Evolutionary conservation across 176 grass and related monocot genomes (phyloP), one percentile per base, ranked within the genome.

Genomic region (Phoenix roebelenii): DNA sequence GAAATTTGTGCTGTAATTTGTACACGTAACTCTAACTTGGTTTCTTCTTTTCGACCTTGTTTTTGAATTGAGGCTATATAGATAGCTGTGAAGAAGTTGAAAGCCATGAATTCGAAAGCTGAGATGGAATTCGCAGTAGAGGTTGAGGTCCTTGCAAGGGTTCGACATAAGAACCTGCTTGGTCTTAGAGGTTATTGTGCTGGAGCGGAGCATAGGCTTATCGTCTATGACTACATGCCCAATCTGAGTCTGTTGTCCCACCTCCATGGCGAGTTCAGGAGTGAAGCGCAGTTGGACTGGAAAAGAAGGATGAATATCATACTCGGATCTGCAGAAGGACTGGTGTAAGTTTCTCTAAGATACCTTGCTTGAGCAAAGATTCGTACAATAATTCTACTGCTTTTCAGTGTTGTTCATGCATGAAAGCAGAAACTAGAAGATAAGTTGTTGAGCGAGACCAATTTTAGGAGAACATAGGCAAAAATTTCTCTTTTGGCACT

Each of bases 81-180:
- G 85, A 84, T 89, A 44, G 85, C 85, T 1, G 81, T 84, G 74
- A 89, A 89, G 85, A 74, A 23, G 61, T 65, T 89, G 52, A 89
- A 89, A 70, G 70, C 85, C 18, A 48, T 67, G 51, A 80, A 69
- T 74, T 89, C 77, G 52, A 89, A 89, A 65, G 85, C 85, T 16
- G 85, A 89, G 76, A 89, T 89, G 85, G 85, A 89, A 54, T 89
- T 89, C 66, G 80, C 85, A 1, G 85, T 89, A 20, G 85, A 89
- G 62, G 80, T 89, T 9, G 85, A 89, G 77, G 80, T 84, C 0
- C 57, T 89, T 0, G 85, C 85, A 3, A 75, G 85, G 4, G 85
- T 89, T 9, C 85, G 74, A 1, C 85, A 89, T 76, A 49, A 57
- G 18, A 84, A 89, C 73, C 77, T 89, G 0, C 80, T 89, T 0